Evolutionary conservation across 2,329 filamentous ascomycete genomes (phyloP).

Genomic region (Trichoderma harzianum): DNA sequence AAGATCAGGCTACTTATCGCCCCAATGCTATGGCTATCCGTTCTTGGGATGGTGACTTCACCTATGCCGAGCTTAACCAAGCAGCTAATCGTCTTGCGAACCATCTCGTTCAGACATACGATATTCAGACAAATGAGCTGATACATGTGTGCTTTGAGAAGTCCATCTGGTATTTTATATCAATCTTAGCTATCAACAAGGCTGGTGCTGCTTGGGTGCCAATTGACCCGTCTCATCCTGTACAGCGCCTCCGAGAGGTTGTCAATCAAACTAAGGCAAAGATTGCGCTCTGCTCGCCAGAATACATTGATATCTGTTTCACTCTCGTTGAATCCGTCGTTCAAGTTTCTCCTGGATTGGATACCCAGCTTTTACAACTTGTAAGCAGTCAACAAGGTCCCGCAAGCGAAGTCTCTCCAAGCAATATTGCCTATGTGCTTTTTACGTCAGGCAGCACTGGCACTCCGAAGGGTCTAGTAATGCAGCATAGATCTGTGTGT

Average conservation of each 20-base stretch:
- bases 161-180: slow-evolving; percentile 22
- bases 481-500: slow-evolving; percentile 18
- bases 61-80: slow-evolving; percentile 20
- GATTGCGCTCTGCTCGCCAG: neutral
- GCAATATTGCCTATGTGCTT: slow-evolving; percentile 35
- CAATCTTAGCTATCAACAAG: slow-evolving; percentile 28
- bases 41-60: slow-evolving; percentile 23
- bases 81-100: neutral
- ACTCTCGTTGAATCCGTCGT: neutral
- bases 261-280: neutral
- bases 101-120: neutral
- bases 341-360: neutral
- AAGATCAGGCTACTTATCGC: neutral
- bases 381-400: neutral
- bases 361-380: neutral
- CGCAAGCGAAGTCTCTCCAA: neutral
- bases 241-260: neutral
- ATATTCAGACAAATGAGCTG: slow-evolving; percentile 23
- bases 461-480: slow-evolving; percentile 39
- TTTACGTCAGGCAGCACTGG: slow-evolving; percentile 53
- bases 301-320: neutral
- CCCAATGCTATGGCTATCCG: slow-evolving; percentile 13
- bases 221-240: neutral
- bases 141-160: slow-evolving; percentile 22
- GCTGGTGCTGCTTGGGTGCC: slow-evolving; percentile 22